Evolutionary conservation across 2,329 filamentous ascomycete genomes (phyloP), one percentile per base, ranked within the genome.

Genomic region (Phialophora tarda): DNA sequence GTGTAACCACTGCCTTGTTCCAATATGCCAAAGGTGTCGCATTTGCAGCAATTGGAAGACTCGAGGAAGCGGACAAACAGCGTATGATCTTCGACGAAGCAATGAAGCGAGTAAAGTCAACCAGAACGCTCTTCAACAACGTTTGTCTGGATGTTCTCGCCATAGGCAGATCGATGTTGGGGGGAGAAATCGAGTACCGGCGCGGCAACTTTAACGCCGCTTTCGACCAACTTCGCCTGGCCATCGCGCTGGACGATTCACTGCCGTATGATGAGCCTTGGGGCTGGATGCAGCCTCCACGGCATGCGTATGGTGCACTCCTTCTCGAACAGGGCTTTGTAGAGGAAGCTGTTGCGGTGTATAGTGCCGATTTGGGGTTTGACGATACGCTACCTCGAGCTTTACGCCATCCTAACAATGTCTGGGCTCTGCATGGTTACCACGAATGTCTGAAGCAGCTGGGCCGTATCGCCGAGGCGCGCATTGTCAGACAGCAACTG

Each of bases 251-350:
- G 2, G 88, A 91, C 68, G 89, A 91, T 71, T 77, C 75, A 0
- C 81, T 92, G 30, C 86, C 86, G 0, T 92, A 91, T 67, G 88
- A 89, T 57, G 90, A 93, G 74, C 90, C 90, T 0, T 92, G 89
- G 89, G 88, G 88, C 0, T 92, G 90, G 89, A 91, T 92, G 89
- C 88, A 91, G 73, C 90, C 90, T 0, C 85, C 86, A 0, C 81
- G 89, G 2, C 90, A 92, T 75, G 89, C 89, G 0, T 89, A 89
- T 59, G 89, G 87, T 1, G 90, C 89, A 0, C 79, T 93, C 3
- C 75, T 91, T 32, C 80, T 91, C 12, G 90, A 92, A 73, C 89
- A 90, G 72, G 86, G 84, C 0, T 79, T 78, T n/a, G 78, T 85
- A 0, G 81, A 84, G 26, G 80, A 89, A 57, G 88, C 88, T 0